Percentiles rank a stretch among this genome's conserved stretches.
phyloP scores from a whole-genome alignment of 345 rosid genomes.

The Hevea brasiliensis region DNA sequence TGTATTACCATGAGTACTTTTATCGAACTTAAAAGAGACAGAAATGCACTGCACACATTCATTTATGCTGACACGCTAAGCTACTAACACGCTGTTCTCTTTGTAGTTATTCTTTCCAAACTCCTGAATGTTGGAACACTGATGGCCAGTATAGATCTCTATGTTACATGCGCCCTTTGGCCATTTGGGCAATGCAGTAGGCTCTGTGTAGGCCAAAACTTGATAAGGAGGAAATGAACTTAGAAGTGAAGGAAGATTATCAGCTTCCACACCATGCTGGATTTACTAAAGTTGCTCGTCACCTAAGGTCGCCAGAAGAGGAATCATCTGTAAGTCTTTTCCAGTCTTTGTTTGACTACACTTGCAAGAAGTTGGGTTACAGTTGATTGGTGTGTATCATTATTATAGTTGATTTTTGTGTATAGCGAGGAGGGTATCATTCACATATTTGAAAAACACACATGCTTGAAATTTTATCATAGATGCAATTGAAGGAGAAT shows the following conservation, averaged over 20 bases:
- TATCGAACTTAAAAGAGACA: no score
- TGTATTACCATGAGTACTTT: background rate
- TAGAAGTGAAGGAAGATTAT: conserved; percentile 34
- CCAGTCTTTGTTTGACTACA: conserved; percentile 61
- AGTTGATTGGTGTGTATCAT: conserved; percentile 3
- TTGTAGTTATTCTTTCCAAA: conserved; percentile 79
- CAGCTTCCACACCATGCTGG: conserved; percentile 45
- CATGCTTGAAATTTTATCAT: no score
- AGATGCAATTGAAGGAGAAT: no score
- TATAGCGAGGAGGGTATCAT: background rate
- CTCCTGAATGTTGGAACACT: conserved; percentile 85
- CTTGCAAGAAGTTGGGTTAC: conserved; percentile 55
- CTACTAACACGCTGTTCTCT: conserved; percentile 3
- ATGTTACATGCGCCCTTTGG: conserved; percentile 83
- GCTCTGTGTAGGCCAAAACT: conserved; percentile 53
- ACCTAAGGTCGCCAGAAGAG: conserved; percentile 57
- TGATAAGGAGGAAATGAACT: conserved; percentile 25
- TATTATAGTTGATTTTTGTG: background rate
- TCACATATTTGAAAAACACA: conserved; percentile 3
- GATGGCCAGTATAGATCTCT: conserved; percentile 62
- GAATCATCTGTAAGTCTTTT: conserved; percentile 39
- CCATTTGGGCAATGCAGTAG: conserved; percentile 98
- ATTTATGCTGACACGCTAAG: background rate
- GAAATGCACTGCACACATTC: no score
- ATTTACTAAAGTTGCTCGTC: conserved; percentile 65